Percentiles rank a stretch among this genome's conserved stretches.
Conservation (phyloP, 768 basidiomycete genomes). For the Podaxis sp. region DNA sequence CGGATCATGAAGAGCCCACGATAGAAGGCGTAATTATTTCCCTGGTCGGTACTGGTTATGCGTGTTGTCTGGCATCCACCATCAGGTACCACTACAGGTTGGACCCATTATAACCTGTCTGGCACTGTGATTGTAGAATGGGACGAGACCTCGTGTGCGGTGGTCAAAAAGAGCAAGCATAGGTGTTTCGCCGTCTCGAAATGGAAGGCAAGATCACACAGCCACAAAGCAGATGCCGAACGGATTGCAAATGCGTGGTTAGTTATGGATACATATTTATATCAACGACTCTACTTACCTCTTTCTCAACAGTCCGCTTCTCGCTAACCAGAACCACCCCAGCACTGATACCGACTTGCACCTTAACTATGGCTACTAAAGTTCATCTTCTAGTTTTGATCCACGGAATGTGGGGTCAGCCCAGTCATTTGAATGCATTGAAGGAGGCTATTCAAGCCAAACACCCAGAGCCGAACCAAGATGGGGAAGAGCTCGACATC, state of each 20-base stretch:
- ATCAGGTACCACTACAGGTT: not conserved
- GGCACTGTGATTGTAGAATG: not conserved
- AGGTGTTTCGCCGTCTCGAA: not conserved
- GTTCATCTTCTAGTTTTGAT: constrained; percentile 50
- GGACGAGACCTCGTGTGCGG: not conserved
- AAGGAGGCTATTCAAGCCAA: constrained; percentile 51
- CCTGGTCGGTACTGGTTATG: not conserved
- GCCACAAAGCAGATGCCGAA: not conserved
- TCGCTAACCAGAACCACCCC: not conserved
- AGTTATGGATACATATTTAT: not conserved
- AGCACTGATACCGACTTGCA: not conserved
- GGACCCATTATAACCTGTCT: not conserved
- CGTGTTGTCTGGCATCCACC: not conserved
- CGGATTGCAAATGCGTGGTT: constrained; percentile 8
- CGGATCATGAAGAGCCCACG: not conserved
- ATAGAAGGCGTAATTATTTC: not conserved
- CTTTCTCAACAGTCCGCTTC: not conserved
- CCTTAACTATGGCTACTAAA: constrained; percentile 23
- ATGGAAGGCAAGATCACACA: not conserved
- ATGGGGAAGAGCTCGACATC: constrained; percentile 51
- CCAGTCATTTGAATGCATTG: constrained; percentile 60
- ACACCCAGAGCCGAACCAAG: constrained; percentile 26
- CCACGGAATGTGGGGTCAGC: constrained; percentile 83
- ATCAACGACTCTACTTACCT: not conserved
- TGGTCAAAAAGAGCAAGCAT: not conserved